Conservation (phyloP, 768 basidiomycete genomes). For the Lactifluus pinguis region DNA sequence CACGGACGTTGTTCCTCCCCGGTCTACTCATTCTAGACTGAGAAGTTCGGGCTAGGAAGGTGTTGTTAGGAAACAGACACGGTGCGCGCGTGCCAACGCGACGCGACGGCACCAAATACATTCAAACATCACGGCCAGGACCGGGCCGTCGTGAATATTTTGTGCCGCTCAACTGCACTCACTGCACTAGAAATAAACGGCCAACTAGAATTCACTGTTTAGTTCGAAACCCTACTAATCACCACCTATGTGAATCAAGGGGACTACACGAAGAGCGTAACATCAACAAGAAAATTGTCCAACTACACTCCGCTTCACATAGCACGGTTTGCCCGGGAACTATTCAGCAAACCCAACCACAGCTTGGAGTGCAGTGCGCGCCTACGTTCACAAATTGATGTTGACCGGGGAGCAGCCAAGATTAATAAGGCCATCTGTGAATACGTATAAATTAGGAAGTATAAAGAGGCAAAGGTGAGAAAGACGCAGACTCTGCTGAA, state of each 20-base stretch:
- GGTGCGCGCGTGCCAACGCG: not conserved
- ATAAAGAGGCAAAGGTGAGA: not conserved
- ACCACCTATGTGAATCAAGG: too few relatives aligned
- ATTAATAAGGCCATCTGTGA: not conserved
- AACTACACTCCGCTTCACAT: too few relatives aligned
- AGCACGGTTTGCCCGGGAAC: not conserved
- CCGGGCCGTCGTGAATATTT: too few relatives aligned
- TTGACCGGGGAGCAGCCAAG: not conserved
- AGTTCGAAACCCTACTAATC: too few relatives aligned
- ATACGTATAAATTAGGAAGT: not conserved
- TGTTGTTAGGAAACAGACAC: not conserved
- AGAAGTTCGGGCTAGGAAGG: not conserved
- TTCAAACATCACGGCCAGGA: not conserved
- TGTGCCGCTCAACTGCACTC: too few relatives aligned
- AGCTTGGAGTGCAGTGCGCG: not conserved
- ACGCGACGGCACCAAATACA: not conserved
- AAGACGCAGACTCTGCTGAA: not conserved
- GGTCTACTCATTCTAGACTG: not conserved
- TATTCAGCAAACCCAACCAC: too few relatives aligned
- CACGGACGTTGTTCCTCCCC: slow-evolving; percentile 52
- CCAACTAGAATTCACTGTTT: too few relatives aligned
- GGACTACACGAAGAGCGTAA: not conserved
- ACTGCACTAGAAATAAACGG: too few relatives aligned
- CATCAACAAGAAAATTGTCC: too few relatives aligned
- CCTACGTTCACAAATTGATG: not conserved